phyloP scores from a whole-genome alignment of 768 basidiomycete genomes.

The Trametes punicea region DNA sequence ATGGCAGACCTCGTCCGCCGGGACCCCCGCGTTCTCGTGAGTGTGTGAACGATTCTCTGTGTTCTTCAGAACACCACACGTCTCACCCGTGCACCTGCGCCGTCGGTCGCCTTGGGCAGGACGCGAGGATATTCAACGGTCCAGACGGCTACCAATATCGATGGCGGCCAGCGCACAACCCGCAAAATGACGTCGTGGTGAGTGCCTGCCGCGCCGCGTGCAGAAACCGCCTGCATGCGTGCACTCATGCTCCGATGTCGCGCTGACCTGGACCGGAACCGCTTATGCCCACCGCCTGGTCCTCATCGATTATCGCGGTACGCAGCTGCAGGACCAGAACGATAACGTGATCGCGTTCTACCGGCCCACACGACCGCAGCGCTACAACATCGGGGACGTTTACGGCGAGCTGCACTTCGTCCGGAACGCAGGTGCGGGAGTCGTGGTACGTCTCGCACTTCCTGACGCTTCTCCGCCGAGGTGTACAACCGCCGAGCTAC shows the following conservation, averaged over 20 bases:
- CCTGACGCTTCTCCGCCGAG: conserved; percentile 4
- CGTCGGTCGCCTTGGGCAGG: conserved; percentile 24
- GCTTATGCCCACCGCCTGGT: no score
- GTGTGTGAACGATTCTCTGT: conserved; percentile 28
- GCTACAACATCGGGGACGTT: conserved; percentile 84
- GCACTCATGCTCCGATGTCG: neutral
- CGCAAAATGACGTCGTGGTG: conserved; percentile 55
- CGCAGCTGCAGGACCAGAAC: conserved; percentile 68
- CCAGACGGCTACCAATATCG: conserved; percentile 79
- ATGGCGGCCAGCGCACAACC: conserved; percentile 68
- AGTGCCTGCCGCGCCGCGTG: conserved; percentile 25
- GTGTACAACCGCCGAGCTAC: neutral
- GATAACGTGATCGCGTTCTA: conserved; percentile 75
- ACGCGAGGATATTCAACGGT: conserved; percentile 63
- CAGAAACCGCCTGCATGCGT: conserved; percentile 4
- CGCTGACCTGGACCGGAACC: conserved; percentile 2
- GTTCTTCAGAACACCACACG: conserved; percentile 13
- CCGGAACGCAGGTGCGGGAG: conserved; percentile 74
- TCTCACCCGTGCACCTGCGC: conserved; percentile 1
- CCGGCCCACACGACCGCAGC: conserved; percentile 71
- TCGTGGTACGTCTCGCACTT: conserved; percentile 54
- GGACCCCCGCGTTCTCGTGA: conserved; percentile 59
- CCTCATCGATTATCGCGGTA: conserved; percentile 13
- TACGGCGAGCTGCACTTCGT: conserved; percentile 84
- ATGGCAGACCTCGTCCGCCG: conserved; percentile 81